A percentile compares a stretch with the other conserved stretches of the same genome.
Conservation (phyloP, 805 yeast genomes). For the Barnettozyma californica region DNA sequence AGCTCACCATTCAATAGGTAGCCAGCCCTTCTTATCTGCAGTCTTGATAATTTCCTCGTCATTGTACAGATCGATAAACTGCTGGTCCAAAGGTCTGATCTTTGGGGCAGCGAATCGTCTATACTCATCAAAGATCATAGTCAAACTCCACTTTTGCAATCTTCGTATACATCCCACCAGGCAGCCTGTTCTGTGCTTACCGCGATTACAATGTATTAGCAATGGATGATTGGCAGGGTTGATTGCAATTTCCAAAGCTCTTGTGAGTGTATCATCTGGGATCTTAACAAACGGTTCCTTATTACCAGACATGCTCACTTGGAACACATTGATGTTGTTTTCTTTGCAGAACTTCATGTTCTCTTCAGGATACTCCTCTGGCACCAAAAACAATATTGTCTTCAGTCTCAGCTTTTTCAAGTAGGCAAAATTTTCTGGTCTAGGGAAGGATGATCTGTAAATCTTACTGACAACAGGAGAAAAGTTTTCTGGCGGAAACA, state of each 20-base stretch:
- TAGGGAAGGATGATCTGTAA: constrained; percentile 87
- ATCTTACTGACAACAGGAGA: constrained; percentile 73
- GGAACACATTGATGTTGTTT: constrained; percentile 66
- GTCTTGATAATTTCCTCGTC: constrained; percentile 51
- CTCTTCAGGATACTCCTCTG: constrained; percentile 85
- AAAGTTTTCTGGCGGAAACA: constrained; percentile 82
- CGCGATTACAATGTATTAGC: constrained; percentile 90
- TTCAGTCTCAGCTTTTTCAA: constrained; percentile 57
- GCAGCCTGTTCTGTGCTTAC: constrained; percentile 96
- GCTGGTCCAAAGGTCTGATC: constrained; percentile 92
- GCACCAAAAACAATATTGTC: constrained; percentile 76
- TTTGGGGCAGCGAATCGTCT: constrained; percentile 92
- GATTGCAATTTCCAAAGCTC: constrained; percentile 74
- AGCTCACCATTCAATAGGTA: constrained; percentile 60
- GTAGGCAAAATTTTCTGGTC: constrained; percentile 74
- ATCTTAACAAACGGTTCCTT: constrained; percentile 90
- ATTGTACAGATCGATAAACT: constrained; percentile 86
- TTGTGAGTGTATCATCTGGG: constrained; percentile 60
- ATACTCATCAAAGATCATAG: constrained; percentile 94
- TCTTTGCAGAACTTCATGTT: constrained; percentile 58
- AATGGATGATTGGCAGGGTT: constrained; percentile 89
- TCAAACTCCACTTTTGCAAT: constrained; percentile 85
- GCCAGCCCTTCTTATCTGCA: constrained; percentile 49
- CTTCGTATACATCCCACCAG: constrained; percentile 88
- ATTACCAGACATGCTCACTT: constrained; percentile 91